Evolutionary conservation across 2,329 filamentous ascomycete species (phyloP).

Genomic region (Curvularia verruculosa): DNA sequence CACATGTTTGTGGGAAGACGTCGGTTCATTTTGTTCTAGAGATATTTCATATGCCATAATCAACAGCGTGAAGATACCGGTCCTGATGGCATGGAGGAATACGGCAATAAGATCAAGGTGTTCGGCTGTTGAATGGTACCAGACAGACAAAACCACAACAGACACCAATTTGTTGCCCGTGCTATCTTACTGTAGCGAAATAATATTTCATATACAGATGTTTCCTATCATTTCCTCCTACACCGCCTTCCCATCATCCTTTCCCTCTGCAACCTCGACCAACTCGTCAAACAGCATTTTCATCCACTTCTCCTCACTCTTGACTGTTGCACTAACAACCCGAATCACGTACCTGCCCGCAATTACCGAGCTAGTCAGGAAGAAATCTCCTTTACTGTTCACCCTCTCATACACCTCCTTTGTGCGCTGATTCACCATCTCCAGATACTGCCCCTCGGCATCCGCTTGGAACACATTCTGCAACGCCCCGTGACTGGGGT

Average conservation of each 20-base stretch:
- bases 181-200: too few species aligned
- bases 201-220: background rate
- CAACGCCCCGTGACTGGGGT: conserved; percentile 41
- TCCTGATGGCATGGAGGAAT: too few species aligned
- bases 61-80: too few species aligned
- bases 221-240: background rate
- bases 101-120: too few species aligned
- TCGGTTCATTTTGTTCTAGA: too few species aligned
- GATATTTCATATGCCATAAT: too few species aligned
- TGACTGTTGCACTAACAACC: conserved; percentile 74
- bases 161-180: too few species aligned
- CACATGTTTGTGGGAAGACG: too few species aligned
- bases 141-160: too few species aligned
- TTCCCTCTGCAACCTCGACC: conserved; percentile 61
- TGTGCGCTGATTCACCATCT: conserved; percentile 70
- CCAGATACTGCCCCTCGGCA: conserved; percentile 51
- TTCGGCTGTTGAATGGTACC: too few species aligned
- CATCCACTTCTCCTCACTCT: conserved; percentile 75
- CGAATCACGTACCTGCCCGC: conserved; percentile 78
- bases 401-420: conserved; percentile 77
- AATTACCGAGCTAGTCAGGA: conserved; percentile 78
- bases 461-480: conserved; percentile 44
- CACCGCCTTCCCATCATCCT: conserved; percentile 30
- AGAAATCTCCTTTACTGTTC: conserved; percentile 77
- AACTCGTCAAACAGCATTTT: conserved; percentile 75